Conservation (phyloP, 805 yeast genomes). For the Kluyveromyces siamensis region DNA sequence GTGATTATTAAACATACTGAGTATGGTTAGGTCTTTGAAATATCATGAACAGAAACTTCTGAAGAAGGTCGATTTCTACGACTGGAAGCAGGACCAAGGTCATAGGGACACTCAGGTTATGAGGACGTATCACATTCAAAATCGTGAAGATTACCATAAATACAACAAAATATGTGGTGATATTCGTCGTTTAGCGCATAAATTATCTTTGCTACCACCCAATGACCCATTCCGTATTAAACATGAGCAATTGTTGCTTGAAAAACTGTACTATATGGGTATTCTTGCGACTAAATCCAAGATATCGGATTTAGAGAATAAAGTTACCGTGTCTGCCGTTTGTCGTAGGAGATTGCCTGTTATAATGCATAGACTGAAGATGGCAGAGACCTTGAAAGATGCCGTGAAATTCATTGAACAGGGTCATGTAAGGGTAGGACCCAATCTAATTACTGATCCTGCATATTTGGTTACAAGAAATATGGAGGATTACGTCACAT, state of each 20-base stretch:
- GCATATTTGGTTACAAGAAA: constrained; percentile 88
- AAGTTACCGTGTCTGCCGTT: constrained; percentile 82
- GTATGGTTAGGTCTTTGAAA: constrained; percentile 79
- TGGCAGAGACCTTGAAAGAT: constrained; percentile 84
- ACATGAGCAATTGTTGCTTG: constrained; percentile 81
- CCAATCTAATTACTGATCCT: constrained; percentile 90
- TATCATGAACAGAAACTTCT: constrained; percentile 92
- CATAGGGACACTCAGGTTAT: constrained; percentile 96
- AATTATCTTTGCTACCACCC: constrained; percentile 75
- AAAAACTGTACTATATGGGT: constrained; percentile 85
- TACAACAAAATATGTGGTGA: constrained; percentile 92
- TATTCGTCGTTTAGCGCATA: constrained; percentile 77
- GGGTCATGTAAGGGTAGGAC: constrained; percentile 97
- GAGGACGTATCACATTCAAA: constrained; percentile 88
- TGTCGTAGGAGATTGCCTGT: constrained; percentile 91
- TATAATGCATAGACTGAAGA: constrained; percentile 85
- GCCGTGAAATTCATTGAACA: constrained; percentile 91
- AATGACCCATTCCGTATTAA: constrained; percentile 79
- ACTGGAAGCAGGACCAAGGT: constrained; percentile 94
- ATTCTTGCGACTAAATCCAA: constrained; percentile 80
- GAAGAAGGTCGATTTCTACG: constrained; percentile 91
- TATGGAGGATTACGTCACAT: constrained; percentile 93
- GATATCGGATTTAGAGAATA: constrained; percentile 85
- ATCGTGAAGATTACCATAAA: constrained; percentile 91
- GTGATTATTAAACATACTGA: constrained; percentile 3